These are phyloP conservation scores for Lepidopterella palustris DNA, from an alignment of 495 filamentous ascomycete species.

Conservation along the genomic window DNA sequence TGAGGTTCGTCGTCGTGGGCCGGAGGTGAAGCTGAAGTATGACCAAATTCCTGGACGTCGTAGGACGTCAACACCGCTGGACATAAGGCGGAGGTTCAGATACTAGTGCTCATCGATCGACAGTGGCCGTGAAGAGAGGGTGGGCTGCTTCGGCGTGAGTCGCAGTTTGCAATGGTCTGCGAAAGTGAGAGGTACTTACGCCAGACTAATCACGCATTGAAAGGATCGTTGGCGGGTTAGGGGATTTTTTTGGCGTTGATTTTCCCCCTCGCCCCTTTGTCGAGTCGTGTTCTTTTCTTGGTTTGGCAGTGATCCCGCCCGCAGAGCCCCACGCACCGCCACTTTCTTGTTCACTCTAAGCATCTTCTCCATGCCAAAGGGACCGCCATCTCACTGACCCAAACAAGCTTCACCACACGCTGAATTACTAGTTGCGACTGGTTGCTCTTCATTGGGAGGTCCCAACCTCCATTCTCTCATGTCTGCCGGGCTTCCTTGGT, in stretches of 20 bases:
- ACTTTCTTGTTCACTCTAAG: not conserved
- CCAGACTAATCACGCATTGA: not conserved
- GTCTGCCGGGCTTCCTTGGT: too few species aligned
- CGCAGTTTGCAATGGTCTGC: not conserved
- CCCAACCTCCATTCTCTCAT: too few species aligned
- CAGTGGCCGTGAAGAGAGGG: not conserved
- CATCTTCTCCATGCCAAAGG: not conserved
- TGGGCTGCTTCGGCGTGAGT: not conserved
- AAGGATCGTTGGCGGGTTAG: not conserved
- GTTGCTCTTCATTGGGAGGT: too few species aligned
- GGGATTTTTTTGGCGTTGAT: not conserved
- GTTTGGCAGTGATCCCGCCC: not conserved
- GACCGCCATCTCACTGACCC: not conserved
- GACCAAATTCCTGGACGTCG: conserved; percentile 44
- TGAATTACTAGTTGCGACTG: too few species aligned
- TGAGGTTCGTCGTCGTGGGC: conserved; percentile 34
- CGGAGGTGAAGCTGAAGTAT: conserved; percentile 41
- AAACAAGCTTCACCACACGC: too few species aligned
- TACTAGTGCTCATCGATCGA: not conserved
- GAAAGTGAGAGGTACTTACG: not conserved
- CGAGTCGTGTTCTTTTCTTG: conserved; percentile 3
- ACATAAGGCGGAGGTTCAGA: conserved; percentile 34
- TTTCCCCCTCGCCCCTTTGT: conserved; percentile 1
- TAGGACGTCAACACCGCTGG: conserved; percentile 38
- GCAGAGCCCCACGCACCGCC: not conserved